Conservation (phyloP, 2,329 filamentous ascomycete species). For the Colletotrichum truncatum region DNA sequence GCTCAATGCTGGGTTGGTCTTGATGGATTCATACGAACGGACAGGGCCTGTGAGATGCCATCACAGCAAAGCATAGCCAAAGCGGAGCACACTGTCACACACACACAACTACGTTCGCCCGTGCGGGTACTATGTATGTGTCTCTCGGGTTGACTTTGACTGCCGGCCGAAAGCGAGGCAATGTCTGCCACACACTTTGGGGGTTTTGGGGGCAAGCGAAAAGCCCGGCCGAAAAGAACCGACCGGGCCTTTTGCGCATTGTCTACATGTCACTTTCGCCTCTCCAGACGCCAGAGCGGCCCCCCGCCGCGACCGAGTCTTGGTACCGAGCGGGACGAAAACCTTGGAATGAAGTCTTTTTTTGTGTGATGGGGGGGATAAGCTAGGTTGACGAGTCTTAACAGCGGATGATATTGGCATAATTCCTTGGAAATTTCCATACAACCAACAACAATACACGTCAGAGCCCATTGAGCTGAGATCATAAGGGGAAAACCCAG, state of each 20-base stretch:
- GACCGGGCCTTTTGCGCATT: background rate
- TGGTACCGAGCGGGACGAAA: background rate
- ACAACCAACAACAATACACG: background rate
- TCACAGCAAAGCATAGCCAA: background rate
- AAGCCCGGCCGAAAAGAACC: background rate
- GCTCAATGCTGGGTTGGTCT: background rate
- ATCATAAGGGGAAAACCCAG: background rate
- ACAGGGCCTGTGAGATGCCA: background rate
- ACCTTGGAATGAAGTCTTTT: conserved; percentile 3
- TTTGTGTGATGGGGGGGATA: background rate
- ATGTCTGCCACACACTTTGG: too few relatives aligned
- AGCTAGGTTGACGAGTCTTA: background rate
- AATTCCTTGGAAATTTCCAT: background rate
- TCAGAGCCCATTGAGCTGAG: background rate
- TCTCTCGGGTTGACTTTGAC: background rate
- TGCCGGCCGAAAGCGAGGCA: background rate
- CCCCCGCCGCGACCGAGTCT: background rate
- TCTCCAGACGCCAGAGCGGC: background rate
- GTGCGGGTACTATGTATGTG: too few relatives aligned
- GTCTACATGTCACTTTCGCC: background rate
- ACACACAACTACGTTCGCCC: too few relatives aligned
- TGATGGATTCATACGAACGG: background rate
- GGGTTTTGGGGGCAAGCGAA: background rate
- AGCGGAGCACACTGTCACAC: too few relatives aligned
- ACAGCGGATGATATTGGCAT: background rate